A percentile compares a stretch with the other conserved stretches of the same genome.
Evolutionary conservation across 1,284 basidiomycete species (phyloP).

Genomic region (Ganoderma sinense): DNA sequence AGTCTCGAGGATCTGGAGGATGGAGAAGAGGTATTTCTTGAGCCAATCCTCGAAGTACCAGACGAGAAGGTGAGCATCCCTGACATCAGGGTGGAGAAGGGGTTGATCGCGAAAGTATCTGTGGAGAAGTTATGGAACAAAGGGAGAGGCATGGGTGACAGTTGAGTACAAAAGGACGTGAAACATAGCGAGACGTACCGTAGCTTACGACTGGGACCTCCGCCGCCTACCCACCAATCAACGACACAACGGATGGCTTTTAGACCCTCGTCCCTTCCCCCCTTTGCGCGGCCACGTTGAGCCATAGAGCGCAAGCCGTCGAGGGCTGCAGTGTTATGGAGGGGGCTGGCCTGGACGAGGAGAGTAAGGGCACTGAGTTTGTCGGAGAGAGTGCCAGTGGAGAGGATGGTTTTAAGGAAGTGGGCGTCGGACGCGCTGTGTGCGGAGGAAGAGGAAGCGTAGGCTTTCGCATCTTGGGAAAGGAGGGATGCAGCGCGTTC

Average conservation of each 20-base stretch:
- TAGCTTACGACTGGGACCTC: conserved; percentile 83
- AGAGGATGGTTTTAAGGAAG: conserved; percentile 87
- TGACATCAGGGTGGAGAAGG: conserved; percentile 68
- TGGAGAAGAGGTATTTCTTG: conserved; percentile 95
- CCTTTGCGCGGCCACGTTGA: conserved; percentile 79
- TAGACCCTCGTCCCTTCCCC: conserved; percentile 89
- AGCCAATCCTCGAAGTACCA: conserved; percentile 98
- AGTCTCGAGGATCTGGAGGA: conserved; percentile 91
- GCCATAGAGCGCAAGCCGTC: conserved; percentile 83
- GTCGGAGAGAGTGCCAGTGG: conserved; percentile 92
- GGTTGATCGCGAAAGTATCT: conserved; percentile 96
- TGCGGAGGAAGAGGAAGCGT: conserved; percentile 48
- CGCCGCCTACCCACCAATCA: conserved; percentile 97
- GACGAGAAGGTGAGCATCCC: conserved; percentile 79
- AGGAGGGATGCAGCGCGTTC: conserved; percentile 62
- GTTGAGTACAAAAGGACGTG: background rate
- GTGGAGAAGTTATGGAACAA: background rate
- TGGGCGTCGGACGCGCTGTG: conserved; percentile 70
- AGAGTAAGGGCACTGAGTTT: conserved; percentile 93
- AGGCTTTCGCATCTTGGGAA: conserved; percentile 54
- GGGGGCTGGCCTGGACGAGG: conserved; percentile 89
- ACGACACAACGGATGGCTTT: conserved; percentile 91
- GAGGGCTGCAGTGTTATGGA: conserved; percentile 88
- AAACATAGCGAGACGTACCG: conserved; percentile 56
- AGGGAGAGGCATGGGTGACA: background rate